Conservation (phyloP, 257 asterid genomes). For the Solanum ossicruentum region DNA sequence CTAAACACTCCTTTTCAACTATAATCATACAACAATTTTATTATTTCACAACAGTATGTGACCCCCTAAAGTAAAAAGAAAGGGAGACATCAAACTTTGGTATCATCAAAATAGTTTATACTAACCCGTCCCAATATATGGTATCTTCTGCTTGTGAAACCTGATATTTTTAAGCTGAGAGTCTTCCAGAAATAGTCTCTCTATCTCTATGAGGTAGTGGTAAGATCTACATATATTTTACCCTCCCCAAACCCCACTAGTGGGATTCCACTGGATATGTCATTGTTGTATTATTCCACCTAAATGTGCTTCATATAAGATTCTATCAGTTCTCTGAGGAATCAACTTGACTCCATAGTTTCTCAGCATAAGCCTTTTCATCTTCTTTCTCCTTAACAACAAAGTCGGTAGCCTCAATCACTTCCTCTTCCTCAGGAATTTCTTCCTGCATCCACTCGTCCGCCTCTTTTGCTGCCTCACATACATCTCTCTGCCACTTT, state of each 20-base stretch:
- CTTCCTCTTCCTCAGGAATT: slow-evolving; percentile 43
- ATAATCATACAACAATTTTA: background rate
- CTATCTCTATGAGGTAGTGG: no score
- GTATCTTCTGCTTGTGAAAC: no score
- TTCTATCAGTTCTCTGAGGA: slow-evolving; percentile 11
- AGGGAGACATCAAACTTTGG: background rate
- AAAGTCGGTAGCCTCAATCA: slow-evolving; percentile 15
- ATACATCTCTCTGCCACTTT: slow-evolving; percentile 15
- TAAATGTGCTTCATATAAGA: background rate
- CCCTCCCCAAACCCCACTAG: no score
- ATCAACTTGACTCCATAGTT: slow-evolving; percentile 63
- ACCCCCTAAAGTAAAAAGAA: background rate
- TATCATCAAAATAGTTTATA: background rate
- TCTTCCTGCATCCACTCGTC: slow-evolving; percentile 30
- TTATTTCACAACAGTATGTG: background rate
- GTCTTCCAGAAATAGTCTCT: no score
- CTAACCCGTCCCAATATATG: background rate
- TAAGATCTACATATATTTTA: no score
- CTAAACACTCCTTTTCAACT: background rate
- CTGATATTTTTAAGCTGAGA: no score
- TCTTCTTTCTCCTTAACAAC: slow-evolving; percentile 55
- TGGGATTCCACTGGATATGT: no score
- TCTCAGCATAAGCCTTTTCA: slow-evolving; percentile 68
- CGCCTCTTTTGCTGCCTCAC: slow-evolving; percentile 9
- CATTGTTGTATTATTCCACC: background rate